These are phyloP conservation scores for Metschnikowia anglica DNA, from an alignment of 805 yeast species.

Conservation along the genomic window DNA sequence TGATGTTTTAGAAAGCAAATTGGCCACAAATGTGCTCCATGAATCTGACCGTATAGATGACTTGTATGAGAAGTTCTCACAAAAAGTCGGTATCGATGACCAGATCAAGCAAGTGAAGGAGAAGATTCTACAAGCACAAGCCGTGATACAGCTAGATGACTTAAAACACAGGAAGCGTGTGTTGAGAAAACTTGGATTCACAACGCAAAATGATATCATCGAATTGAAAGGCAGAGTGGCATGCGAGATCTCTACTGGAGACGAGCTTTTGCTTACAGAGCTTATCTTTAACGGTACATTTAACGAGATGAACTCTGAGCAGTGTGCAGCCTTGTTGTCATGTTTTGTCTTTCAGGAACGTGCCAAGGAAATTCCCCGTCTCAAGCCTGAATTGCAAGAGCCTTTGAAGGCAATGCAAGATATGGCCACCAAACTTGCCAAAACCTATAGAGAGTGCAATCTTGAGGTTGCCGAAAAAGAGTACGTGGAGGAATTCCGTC, in stretches of 20 bases:
- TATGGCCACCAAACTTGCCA: constrained; percentile 89
- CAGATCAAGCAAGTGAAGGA: constrained; percentile 59
- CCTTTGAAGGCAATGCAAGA: constrained; percentile 86
- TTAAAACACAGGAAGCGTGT: constrained; percentile 91
- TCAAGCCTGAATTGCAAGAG: constrained; percentile 88
- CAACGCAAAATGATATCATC: constrained; percentile 82
- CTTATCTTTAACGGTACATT: constrained; percentile 93
- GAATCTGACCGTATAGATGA: constrained; percentile 60
- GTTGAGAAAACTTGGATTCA: constrained; percentile 85
- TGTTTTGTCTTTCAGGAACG: constrained; percentile 97
- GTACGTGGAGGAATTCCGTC: constrained; percentile 86
- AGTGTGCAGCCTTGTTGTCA: constrained; percentile 86
- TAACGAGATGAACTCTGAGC: constrained; percentile 82
- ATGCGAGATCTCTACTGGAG: constrained; percentile 92
- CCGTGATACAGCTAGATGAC: constrained; percentile 92
- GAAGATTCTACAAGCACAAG: constrained; percentile 78
- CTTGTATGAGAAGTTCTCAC: constrained; percentile 61
- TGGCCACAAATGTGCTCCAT: constrained; percentile 66
- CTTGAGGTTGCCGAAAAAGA: constrained; percentile 88
- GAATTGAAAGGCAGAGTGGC: constrained; percentile 97
- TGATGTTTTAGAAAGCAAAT: constrained; percentile 75
- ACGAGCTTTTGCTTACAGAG: constrained; percentile 82
- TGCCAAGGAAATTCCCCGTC: constrained; percentile 81
- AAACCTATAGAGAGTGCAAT: constrained; percentile 84
- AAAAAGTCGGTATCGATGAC: constrained; percentile 59